These are phyloP conservation scores for Nakazawaea wyomingensis DNA, from an alignment of 805 yeast species.

Conservation along the genomic window DNA sequence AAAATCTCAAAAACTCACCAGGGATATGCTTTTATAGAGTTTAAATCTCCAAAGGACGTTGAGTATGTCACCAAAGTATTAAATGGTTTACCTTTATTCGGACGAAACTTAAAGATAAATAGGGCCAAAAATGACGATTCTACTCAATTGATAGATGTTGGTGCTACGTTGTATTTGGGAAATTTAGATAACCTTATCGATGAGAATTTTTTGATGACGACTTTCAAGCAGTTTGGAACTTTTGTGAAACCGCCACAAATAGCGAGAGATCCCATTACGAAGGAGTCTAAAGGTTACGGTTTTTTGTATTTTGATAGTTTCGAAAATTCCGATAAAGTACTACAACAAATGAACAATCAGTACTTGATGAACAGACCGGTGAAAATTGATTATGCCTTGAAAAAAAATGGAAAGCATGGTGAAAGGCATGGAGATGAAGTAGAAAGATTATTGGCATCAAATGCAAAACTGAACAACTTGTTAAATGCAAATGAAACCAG, in stretches of 20 bases:
- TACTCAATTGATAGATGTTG: slow-evolving; percentile 26
- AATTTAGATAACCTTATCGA: slow-evolving; percentile 66
- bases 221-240: slow-evolving; percentile 68
- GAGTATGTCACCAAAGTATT: slow-evolving; percentile 62
- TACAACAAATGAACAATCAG: slow-evolving; percentile 62
- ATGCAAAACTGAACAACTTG: slow-evolving; percentile 43
- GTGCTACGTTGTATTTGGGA: slow-evolving; percentile 50
- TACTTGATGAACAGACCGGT: slow-evolving; percentile 63
- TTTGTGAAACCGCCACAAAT: slow-evolving; percentile 47
- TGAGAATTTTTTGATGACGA: slow-evolving; percentile 45
- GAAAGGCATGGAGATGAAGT: slow-evolving; percentile 74
- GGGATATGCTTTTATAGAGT: slow-evolving; percentile 87
- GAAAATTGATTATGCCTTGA: slow-evolving; percentile 64
- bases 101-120: slow-evolving; percentile 55
- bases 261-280: slow-evolving; percentile 39
- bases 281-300: slow-evolving; percentile 58
- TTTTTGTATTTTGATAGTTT: slow-evolving; percentile 61
- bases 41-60: slow-evolving; percentile 52
- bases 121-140: slow-evolving; percentile 34
- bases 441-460: slow-evolving; percentile 66
- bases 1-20: slow-evolving; percentile 64
- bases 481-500: background rate
- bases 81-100: slow-evolving; percentile 56
- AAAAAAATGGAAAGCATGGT: slow-evolving; percentile 44
- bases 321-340: slow-evolving; percentile 65